Evolutionary conservation across 2,329 filamentous ascomycete species (phyloP), one percentile per base, ranked within the genome.

Genomic region (Paramyrothecium sp.): DNA sequence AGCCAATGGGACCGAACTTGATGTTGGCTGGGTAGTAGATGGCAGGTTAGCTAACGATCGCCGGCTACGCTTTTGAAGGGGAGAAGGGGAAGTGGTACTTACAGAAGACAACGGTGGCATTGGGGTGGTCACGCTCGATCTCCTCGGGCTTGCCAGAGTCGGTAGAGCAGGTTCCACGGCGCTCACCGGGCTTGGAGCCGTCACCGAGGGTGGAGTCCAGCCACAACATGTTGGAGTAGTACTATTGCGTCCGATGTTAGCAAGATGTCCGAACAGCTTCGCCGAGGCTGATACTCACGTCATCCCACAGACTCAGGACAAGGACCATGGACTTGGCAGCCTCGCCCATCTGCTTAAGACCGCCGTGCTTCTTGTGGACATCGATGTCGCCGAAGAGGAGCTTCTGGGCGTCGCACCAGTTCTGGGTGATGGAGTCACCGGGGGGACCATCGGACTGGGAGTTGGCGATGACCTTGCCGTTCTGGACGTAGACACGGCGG

Each of bases 181-280:
- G 72, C 57, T 74, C 72, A 63, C 84, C 83, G 19, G 76, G 78
- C 1, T 58, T 61, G 53, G 74, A 75, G 23, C 72, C 61, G 60
- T 73, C 65, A 60, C 76, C 74, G 49, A 86, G 86, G 76, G 81
- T 80, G 59, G 81, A 82, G 76, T 90, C 88, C 62, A 91, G 81
- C 88, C 88, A 90, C 64, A 87, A 80, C 86, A 90, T 90, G 73
- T 86, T 80, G 66, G 82, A 74, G 56, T 80, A 71, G 71, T 88
- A 81, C 64, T 66, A 34, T 20, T 19, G 46, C 17, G 26, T 21
- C 41, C 20, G 44, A 33, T 50, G 3, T n/a, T 47, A 38, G 26
- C 13, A 26, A n/a, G 23, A n/a, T 7, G 53, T 21, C n/a, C 7
- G 7, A 22, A 30, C 26, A 10, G 26, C 26, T 30, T 30, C 26